These are phyloP conservation scores for Populus davidiana DNA, from an alignment of 345 rosid species.

Conservation along the genomic window DNA sequence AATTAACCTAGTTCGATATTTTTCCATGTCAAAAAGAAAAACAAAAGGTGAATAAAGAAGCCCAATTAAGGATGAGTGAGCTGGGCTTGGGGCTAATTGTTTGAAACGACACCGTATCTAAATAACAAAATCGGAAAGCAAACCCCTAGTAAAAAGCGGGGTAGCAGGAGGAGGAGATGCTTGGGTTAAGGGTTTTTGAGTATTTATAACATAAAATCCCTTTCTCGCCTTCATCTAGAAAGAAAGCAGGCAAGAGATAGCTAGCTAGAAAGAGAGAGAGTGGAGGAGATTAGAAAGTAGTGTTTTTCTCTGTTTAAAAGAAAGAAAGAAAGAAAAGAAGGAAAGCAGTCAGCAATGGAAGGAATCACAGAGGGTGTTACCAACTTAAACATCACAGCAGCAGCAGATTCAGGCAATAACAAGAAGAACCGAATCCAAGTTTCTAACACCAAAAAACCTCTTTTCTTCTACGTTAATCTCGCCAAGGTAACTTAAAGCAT, in stretches of 20 bases:
- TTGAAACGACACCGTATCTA: neutral
- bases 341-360: conserved; percentile 2
- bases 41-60: neutral
- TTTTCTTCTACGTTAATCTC: conserved; percentile 74
- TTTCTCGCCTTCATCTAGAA: neutral
- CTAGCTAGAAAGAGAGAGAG: neutral
- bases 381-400: conserved; percentile 14
- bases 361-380: conserved; percentile 16
- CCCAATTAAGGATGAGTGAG: neutral
- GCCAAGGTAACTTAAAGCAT: conserved; percentile 43
- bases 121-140: neutral
- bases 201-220: neutral
- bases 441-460: conserved; percentile 65
- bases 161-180: neutral
- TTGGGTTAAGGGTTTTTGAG: neutral
- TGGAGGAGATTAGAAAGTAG: neutral
- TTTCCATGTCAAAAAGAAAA: no score
- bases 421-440: conserved; percentile 74
- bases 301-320: neutral
- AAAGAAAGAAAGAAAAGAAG: neutral
- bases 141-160: neutral
- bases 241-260: neutral
- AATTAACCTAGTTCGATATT: no score
- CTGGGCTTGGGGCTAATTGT: neutral
- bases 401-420: conserved; percentile 15